Evolutionary conservation across 306 rosid species (phyloP), one percentile per base, ranked within the genome.

Genomic region (Cicer yamashitae): DNA sequence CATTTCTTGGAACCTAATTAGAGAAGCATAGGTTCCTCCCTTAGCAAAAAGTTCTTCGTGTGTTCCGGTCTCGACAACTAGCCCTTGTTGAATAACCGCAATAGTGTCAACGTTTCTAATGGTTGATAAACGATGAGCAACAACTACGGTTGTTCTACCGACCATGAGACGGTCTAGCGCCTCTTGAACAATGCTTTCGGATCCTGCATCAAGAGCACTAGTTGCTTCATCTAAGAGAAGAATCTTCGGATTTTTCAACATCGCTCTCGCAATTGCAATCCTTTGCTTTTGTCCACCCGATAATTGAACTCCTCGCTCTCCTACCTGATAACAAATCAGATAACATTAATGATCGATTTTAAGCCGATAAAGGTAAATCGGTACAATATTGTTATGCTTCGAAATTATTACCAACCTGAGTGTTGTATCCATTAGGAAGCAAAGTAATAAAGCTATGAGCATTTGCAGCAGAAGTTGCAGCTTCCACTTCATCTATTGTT

Each of bases 261-360:
- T 96, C 1, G 99, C 99, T 81, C 99, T 84, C n/a, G 99, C 98
- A 51, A 96, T 96, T 12, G 98, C 99, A 45, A 96, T 92, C 70
- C 99, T 90, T 84, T 96, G 99, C 40, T 96, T 96, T 71, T 96
- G 98, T 14, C 99, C 99, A 12, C 99, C 99, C 0, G 99, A 96
- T 67, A 96, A 89, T 64, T 96, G 99, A 43, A 92, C 91, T 15
- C 99, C 99, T 77, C 98, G 84, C 82, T 96, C 99, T 38, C 99
- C 99, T 0, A 96, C 99, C 98, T 93, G 79, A 47, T 69, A 56
- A 68, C 8, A 62, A 72, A 69, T 1, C 22, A 12, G 0, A 78
- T 65, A 70, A 46, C 62, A 63, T 61, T 37, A 50, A 37, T 39
- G 54, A 63, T 44, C 60, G 44, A 34, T 48, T 56, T 30, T 7